Evolutionary conservation across 306 rosid species (phyloP), one percentile per base, ranked within the genome.

Genomic region (Citrullus amarus): DNA sequence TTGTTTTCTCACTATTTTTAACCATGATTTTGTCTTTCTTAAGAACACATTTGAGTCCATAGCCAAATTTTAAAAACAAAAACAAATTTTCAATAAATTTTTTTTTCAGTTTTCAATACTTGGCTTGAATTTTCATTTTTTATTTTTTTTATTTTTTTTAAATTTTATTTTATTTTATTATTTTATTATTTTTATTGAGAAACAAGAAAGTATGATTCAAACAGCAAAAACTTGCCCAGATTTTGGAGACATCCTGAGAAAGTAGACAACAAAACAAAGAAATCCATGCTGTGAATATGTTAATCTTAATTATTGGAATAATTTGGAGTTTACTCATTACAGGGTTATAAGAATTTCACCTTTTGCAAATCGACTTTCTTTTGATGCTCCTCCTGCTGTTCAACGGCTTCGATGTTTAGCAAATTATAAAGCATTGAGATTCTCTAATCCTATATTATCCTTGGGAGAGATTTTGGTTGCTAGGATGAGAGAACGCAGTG

Each of bases 331-430:
- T 22, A 14, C 44, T 22, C 65, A 67, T 70, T 65, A 81, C 88
- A 95, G 99, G 93, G 88, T 95, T 82, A 90, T 95, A 83, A 86
- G 99, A 85, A 91, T 95, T 80, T 95, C 99, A 65, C 99, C 99
- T 79, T 92, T 92, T 86, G 99, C 99, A 36, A 95, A 95, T 87
- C 86, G 99, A 81, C 79, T 95, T 82, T 92, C 99, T 39, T 88
- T 91, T 82, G 97, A 91, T 84, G 96, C 97, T 76, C 97, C 99
- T 78, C 93, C 97, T 71, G 91, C 88, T 81, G 97, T 92, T 80
- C 97, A 95, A 76, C 88, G 92, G 57, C 91, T 92, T 48, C 89
- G 97, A 85, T 95, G 99, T 92, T 86, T 95, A 78, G 97, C 99
- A 79, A 95, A 92, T 81, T 95, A 95, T 71, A 87, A 87, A 83